Base-by-base conservation (phyloP, 2,329 filamentous ascomycete species). In the Berkeleyomyces basicola region DNA sequence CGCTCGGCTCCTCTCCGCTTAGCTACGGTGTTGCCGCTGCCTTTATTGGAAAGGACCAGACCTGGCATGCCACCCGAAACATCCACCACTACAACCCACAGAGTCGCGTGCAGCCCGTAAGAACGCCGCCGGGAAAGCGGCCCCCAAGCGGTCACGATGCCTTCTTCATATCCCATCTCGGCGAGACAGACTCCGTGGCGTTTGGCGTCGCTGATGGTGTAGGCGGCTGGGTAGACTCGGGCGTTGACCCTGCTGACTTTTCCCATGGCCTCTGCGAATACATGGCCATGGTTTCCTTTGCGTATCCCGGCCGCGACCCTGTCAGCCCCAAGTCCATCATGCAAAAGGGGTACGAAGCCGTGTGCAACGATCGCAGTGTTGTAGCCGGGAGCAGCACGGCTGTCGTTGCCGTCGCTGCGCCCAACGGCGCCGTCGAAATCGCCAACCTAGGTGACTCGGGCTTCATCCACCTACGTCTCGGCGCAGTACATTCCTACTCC, bases 391-490 rank as follows among this genome's bases (percentile, higher is more conserved):
- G 93, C 14, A 95, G 89, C 71, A 99, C 93, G 3, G 93, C 93
- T 36, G 90, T 89, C 67, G 82, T 99, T n/a, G 92, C 84, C 10
- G 79, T 96, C 55, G 86, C 86, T 33, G 79, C 82, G 61, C 80
- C 82, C 0, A 80, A 88, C 68, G 93, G 93, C 10, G 80, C 76
- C 39, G 77, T 97, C 55, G 88, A 96, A 70, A 84, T 95, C 61
- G 93, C 93, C 65, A 99, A 99, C 74, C 79, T 99, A 42, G 93
- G 93, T 67, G 93, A 99, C 75, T 96, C 90, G 36, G 93, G 93
- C 40, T 97, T 91, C 72, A 80, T 97, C 63, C 86, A 95, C 66
- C 78, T 97, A 65, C 84, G 90, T 11, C 81, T 89, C 36, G 95
- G 92, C 67, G 89, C 87, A 11, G 88, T 99, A 40, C 86, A 93